Evolutionary conservation across 2,329 filamentous ascomycete genomes (phyloP), one percentile per base, ranked within the genome.

Genomic region (Neonectria sp.): DNA sequence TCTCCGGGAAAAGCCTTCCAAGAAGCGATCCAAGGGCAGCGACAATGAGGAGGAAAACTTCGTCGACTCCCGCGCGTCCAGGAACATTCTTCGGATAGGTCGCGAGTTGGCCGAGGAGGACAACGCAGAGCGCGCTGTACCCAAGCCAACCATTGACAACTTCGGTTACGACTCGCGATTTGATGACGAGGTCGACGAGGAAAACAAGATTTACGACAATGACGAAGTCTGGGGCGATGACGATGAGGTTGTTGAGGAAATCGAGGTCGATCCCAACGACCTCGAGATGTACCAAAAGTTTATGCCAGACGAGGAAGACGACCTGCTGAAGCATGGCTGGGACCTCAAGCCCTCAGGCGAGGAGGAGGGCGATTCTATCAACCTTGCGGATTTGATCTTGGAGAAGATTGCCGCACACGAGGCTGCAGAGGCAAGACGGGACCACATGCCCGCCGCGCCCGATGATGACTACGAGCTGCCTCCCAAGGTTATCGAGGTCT

Each of bases 371-470:
- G 84, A 87, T 65, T 86, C 88, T 15, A 94, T 92, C 69, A 97
- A 98, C 79, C 86, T 99, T 64, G 95, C 96, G 17, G 95, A 97
- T 77, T 84, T 99, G 70, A 99, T 99, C 71, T 84, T 99, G 65
- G 91, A 95, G 78, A 97, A 97, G 82, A 99, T 99, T 77, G 94
- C 95, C 5, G 92, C 93, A 66, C 93, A 97, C 76, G 96, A 99
- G 83, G 92, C 93, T 4, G 87, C 87, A 35, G 86, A 91, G 71
- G 85, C 79, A 17, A 74, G 79, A 52, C 74, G 76, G 53, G 77
- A 78, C 17, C 77, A 77, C 31, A 78, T 89, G 60, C 40, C 40
- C 40, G 88, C 86, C 21, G 80, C 87, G 0, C 87, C 90, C 2
- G 93, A 96, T 71, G 95, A 97, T 68, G 93, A 94, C 24, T 91